These are phyloP conservation scores for Pleurotus giganteus DNA, from an alignment of 768 basidiomycete species.

Conservation along the genomic window DNA sequence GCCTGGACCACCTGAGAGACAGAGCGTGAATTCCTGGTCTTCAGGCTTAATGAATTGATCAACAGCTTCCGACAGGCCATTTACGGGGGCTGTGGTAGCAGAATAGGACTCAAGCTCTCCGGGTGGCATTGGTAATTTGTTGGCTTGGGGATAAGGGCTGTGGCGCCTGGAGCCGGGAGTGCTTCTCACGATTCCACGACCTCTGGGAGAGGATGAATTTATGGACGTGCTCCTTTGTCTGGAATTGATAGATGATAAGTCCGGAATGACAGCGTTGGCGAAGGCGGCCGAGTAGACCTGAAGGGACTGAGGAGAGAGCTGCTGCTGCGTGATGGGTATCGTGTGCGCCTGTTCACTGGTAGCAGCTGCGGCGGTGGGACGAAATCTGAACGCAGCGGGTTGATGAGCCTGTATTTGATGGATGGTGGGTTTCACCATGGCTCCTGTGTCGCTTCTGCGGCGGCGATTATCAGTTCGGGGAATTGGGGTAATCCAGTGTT, in stretches of 20 bases:
- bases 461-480: conserved; percentile 3
- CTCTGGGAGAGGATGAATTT: not conserved
- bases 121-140: not conserved
- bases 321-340: not conserved
- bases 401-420: not conserved
- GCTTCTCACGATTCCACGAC: conserved; percentile 2
- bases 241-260: not conserved
- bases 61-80: not conserved
- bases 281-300: not conserved
- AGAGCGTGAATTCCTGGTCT: not conserved
- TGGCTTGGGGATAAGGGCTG: conserved; percentile 2
- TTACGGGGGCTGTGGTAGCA: not conserved
- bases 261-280: not conserved
- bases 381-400: not conserved
- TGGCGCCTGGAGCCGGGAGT: not conserved
- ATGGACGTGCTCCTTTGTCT: not conserved
- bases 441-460: conserved; percentile 7
- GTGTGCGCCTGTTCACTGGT: not conserved
- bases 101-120: not conserved
- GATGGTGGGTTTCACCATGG: not conserved
- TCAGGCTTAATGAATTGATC: conserved; percentile 3
- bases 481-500: not conserved
- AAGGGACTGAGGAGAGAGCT: not conserved
- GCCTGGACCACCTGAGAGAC: not conserved
- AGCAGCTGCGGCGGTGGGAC: not conserved